Evolutionary conservation across 1,284 basidiomycete genomes (phyloP).

Genomic region (Sporisorium scitamineum): DNA sequence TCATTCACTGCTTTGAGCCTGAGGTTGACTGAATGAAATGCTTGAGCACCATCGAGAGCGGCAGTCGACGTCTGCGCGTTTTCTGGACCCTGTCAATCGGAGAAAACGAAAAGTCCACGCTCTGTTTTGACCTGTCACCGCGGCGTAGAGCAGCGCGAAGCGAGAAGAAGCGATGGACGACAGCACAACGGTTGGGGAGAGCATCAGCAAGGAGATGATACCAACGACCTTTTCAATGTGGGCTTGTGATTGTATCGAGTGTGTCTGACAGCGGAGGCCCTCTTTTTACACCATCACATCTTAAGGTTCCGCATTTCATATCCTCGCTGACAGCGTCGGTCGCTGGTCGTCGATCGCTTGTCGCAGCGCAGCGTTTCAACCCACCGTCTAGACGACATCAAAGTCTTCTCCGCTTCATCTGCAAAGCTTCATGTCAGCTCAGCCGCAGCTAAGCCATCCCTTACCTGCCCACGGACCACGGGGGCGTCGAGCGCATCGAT

Average conservation of each 20-base stretch:
- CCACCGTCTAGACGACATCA: background rate
- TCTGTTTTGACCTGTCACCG: background rate
- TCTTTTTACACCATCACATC: slow-evolving; percentile 2
- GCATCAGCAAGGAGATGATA: background rate
- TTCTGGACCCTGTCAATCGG: background rate
- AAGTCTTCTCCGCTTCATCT: background rate
- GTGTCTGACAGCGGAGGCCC: background rate
- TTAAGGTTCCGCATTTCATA: background rate
- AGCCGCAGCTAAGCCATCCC: background rate
- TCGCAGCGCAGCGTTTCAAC: background rate
- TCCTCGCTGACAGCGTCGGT: slow-evolving; percentile 1
- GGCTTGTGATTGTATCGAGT: too few species aligned
- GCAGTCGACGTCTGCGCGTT: background rate
- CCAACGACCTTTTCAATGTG: background rate
- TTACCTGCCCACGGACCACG: background rate
- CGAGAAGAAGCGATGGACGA: background rate
- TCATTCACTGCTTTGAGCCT: background rate
- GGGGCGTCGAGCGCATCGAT: background rate
- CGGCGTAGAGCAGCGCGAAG: slow-evolving; percentile 2
- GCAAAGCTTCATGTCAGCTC: background rate
- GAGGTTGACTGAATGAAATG: background rate
- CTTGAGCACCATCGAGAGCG: background rate
- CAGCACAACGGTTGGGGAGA: too few species aligned
- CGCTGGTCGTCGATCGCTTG: background rate
- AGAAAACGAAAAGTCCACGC: background rate